phyloP scores from a whole-genome alignment of 1,284 basidiomycete genomes.

The Phylloboletellus chloephorus region DNA sequence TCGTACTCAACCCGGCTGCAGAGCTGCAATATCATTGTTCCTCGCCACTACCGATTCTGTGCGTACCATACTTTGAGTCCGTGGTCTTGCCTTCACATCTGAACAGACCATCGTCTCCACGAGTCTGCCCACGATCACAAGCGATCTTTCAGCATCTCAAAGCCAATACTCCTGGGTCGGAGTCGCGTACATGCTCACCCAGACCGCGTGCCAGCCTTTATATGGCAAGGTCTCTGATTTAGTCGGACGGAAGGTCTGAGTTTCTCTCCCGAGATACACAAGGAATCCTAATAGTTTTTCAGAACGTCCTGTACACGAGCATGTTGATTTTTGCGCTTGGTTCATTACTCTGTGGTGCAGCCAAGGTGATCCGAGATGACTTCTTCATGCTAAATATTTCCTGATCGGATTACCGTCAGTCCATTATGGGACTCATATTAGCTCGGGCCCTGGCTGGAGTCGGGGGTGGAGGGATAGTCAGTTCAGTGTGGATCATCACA shows the following conservation, averaged over 20 bases:
- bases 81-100: slow-evolving; percentile 16
- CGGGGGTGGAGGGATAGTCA: slow-evolving; percentile 77
- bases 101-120: slow-evolving; percentile 76
- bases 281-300: slow-evolving; percentile 6
- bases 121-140: slow-evolving; percentile 68
- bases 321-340: slow-evolving; percentile 66
- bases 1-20: slow-evolving; percentile 28
- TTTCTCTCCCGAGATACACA: slow-evolving; percentile 6
- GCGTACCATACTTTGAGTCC: slow-evolving; percentile 28
- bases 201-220: slow-evolving; percentile 75
- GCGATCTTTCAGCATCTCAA: slow-evolving; percentile 57
- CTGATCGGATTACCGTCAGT: slow-evolving; percentile 37
- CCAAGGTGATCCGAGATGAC: slow-evolving; percentile 42
- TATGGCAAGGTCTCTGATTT: slow-evolving; percentile 75
- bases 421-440: slow-evolving; percentile 52
- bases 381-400: slow-evolving; percentile 11
- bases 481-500: slow-evolving; percentile 76
- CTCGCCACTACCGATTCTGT: slow-evolving; percentile 80
- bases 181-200: slow-evolving; percentile 75
- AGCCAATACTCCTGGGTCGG: slow-evolving; percentile 80
- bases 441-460: slow-evolving; percentile 60
- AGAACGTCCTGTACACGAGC: slow-evolving; percentile 64
- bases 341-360: slow-evolving; percentile 65
- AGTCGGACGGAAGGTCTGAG: slow-evolving; percentile 62
- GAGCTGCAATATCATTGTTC: slow-evolving; percentile 69